Base-by-base conservation (phyloP, 2,329 filamentous ascomycete genomes). In the Botrytis sinoallii region DNA sequence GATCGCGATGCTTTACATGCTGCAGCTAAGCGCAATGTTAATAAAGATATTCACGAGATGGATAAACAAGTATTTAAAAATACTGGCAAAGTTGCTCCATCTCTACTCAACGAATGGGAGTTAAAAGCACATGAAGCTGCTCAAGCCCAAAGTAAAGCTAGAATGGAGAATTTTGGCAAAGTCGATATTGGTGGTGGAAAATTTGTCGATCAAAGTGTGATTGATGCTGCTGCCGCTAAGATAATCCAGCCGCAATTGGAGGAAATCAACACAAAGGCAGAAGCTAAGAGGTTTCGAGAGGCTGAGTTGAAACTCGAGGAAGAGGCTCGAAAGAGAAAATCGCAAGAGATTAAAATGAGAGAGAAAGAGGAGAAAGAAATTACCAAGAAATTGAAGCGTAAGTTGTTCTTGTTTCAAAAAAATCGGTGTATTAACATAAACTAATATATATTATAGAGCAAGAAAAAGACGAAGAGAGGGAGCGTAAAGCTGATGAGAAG, bases 21-120 rank as follows among this genome's bases (percentile, higher is more conserved):
- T 16, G 90, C 90, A 4, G 95, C 95, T 2, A 92, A 95, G 80
- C 90, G 92, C 63, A 97, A 97, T 77, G 95, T 98, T n/a, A 90
- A 91, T 77, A 90, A 90, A 32, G 89, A 89, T 60, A 88, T 98
- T 77, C 89, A 92, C 75, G 88, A 88, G 59, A 94, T 98, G 86
- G 95, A 98, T 75, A 90, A 95, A 81, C 91, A 90, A 79, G 88
- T 97, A 20, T 93, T 91, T 77, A 86, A 88, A 22, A 88, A 95
- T 71, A 95, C 92, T 1, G 94, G 94, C 73, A 91, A 91, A 80
- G 86, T 92, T 42, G 89, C 90, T 0, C 89, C 91, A 20, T 87
- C 89, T 1, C 88, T 91, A 79, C 85, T 91, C 77, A 90, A 88
- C 40, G 90, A 94, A 70, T 97, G 94, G 93, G 93, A 97, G 78